Evolutionary conservation across 2,329 filamentous ascomycete species (phyloP), one percentile per base, ranked within the genome.

Genomic region (Lecanicillium sp.): DNA sequence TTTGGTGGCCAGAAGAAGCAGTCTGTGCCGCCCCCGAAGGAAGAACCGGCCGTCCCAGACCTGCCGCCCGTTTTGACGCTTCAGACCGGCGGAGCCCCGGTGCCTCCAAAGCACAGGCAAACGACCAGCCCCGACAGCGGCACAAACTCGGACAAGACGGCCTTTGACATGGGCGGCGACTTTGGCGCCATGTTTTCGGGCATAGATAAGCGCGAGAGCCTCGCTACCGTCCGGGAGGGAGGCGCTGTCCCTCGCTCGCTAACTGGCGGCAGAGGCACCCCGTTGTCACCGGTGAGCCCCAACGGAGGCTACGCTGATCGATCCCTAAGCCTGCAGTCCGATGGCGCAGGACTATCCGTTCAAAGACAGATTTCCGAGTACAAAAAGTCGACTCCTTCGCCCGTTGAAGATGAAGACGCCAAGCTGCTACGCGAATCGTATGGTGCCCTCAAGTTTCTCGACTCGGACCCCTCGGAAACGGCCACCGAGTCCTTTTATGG

Each of bases 1-100:
- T 79, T 79, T 51, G 74, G 74, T 17, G 67, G 66, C 25, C 65
- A 66, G 45, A 77, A 75, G 53, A 78, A 76, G 50, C 55, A 63
- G 33, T 51, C 44, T 22, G 45, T 52, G 22, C 53, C 54, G 13
- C 49, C 52, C 12, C 51, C 55, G 17, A 53, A 50, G 25, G 52
- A 57, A 15, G 49, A 55, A 17, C 48, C 49, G 7, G 33, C 39
- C 6, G 41, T 56, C 22, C 52, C 60, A 27, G 61, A 64, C 19
- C 44, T 63, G 29, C 61, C 61, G 2, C 65, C 69, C 4, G 48
- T 69, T 17, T 57, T 61, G 22, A 51, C 44, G 33, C 57, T 57
- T 44, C 55, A 19, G 19, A 39, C 39, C 14, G 33, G 33, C 22
- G 38, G 36, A 7, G 35, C 35, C 4, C 39, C 31, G 17, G 37